Base-by-base conservation (phyloP, 2,329 filamentous ascomycete genomes). In the Rutstroemia sp. region DNA sequence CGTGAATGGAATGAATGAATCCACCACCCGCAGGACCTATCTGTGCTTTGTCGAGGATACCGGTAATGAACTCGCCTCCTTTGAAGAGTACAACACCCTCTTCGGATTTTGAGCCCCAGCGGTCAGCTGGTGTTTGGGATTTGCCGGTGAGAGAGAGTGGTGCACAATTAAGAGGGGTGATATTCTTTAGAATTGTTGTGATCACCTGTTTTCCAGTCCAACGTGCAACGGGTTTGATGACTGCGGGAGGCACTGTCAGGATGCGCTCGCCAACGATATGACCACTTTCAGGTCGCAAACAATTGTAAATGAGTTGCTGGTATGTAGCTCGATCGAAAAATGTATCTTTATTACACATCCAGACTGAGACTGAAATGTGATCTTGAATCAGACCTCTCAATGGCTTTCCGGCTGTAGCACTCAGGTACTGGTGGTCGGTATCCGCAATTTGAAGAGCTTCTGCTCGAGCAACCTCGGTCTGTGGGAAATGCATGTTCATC, bases 401-500 rank as follows among this genome's bases (percentile, higher is more conserved):
- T 0, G 94, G 94, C 68, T 96, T 95, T 56, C 94, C 94, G 16
- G 90, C 89, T 3, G 94, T 99, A 19, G 88, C 89, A 36, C 92
- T 95, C 38, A 99, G 81, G 69, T 99, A 99, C 67, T 99, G 94
- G 68, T 96, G 92, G 70, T 99, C 92, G 2, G 94, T 96, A 70
- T 97, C 92, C 39, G 94, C 94, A 66, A 99, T 86, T 64, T 91
- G 89, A 63, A 95, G 80, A 2, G 94, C 94, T 74, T 99, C 94
- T 2, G 92, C 89, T 64, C 94, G 82, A 16, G 94, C 94, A 62
- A 97, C 79, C 70, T 97, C 95, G 64, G 96, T 97, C 66, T 99
- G 94, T 1, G 94, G 94, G 68, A 99, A 97, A 73, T 99, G 94
- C 92, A 99, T 95, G 72, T 99, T 99, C 94, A 99, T 99, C 73